These are phyloP conservation scores for Pythium chondricola DNA, from an alignment of 352 stramenopile genomes.

Conservation along the genomic window DNA sequence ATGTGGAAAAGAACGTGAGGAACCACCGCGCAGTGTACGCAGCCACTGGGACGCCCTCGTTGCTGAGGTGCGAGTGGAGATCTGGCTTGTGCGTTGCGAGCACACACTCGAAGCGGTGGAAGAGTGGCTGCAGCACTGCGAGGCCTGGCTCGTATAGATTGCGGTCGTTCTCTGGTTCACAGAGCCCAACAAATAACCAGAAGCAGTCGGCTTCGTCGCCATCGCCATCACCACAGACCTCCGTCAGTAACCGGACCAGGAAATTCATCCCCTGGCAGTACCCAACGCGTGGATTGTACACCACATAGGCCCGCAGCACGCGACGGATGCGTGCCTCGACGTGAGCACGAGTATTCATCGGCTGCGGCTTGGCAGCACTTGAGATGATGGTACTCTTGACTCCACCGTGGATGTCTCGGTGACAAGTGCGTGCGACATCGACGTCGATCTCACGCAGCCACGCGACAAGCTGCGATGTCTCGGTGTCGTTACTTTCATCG, in stretches of 20 bases:
- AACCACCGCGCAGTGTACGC: slow-evolving; percentile 80
- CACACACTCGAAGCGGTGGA: slow-evolving; percentile 58
- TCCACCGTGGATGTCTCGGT: slow-evolving; percentile 42
- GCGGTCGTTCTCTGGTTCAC: slow-evolving; percentile 58
- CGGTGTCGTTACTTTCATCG: slow-evolving; percentile 46
- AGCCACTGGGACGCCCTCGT: slow-evolving; percentile 55
- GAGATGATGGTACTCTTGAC: slow-evolving; percentile 20
- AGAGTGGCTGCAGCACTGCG: slow-evolving; percentile 53
- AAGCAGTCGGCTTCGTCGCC: slow-evolving; percentile 72
- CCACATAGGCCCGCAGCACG: slow-evolving; percentile 69
- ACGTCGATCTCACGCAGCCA: slow-evolving; percentile 83
- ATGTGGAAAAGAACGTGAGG: slow-evolving; percentile 79
- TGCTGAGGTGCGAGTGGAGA: slow-evolving; percentile 47
- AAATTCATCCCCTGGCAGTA: slow-evolving; percentile 90
- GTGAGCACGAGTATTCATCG: no score
- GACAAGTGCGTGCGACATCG: slow-evolving; percentile 68
- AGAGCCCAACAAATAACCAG: slow-evolving; percentile 77
- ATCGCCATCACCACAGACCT: slow-evolving; percentile 35
- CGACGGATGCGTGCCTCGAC: slow-evolving; percentile 37
- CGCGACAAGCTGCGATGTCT: slow-evolving; percentile 35
- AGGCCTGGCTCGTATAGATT: slow-evolving; percentile 80
- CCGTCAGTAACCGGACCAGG: slow-evolving; percentile 62
- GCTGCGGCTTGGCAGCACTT: slow-evolving; percentile 9
- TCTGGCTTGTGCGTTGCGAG: slow-evolving; percentile 66
- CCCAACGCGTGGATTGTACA: slow-evolving; percentile 74